phyloP scores from a whole-genome alignment of 2,329 filamentous ascomycete genomes.

The Hymenoscyphus repandus region DNA sequence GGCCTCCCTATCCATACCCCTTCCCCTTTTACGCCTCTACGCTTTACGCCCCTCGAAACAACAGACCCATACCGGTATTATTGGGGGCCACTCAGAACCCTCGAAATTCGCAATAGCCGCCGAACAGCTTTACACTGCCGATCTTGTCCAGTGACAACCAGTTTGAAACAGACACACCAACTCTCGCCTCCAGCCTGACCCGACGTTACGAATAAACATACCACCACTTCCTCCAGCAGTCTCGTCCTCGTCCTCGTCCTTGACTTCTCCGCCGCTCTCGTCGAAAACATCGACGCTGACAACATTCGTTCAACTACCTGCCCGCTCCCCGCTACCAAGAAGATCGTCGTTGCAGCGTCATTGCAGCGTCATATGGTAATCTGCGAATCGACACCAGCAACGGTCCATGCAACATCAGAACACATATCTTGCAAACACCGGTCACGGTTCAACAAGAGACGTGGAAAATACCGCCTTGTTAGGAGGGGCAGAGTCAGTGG shows the following conservation, averaged over 20 bases:
- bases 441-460: slow-evolving; percentile 18
- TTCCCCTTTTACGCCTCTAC: no score
- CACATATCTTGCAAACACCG: slow-evolving; percentile 16
- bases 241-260: not conserved
- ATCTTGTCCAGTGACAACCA: not conserved
- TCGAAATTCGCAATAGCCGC: not conserved
- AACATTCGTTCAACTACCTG: no score
- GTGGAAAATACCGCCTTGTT: slow-evolving; percentile 11
- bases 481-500: slow-evolving; percentile 12
- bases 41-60: not conserved
- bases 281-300: no score
- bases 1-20: no score
- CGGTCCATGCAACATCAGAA: slow-evolving; percentile 24
- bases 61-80: not conserved
- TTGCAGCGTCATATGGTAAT: slow-evolving; percentile 8
- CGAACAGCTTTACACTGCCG: not conserved
- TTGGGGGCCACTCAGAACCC: not conserved
- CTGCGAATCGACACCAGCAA: slow-evolving; percentile 21
- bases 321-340: no score
- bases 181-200: not conserved
- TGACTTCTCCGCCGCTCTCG: not conserved
- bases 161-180: not conserved
- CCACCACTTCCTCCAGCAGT: not conserved
- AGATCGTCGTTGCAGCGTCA: not conserved
- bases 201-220: not conserved